Evolutionary conservation across 306 rosid genomes (phyloP).

Genomic region (Hylodesmum podocarpum): DNA sequence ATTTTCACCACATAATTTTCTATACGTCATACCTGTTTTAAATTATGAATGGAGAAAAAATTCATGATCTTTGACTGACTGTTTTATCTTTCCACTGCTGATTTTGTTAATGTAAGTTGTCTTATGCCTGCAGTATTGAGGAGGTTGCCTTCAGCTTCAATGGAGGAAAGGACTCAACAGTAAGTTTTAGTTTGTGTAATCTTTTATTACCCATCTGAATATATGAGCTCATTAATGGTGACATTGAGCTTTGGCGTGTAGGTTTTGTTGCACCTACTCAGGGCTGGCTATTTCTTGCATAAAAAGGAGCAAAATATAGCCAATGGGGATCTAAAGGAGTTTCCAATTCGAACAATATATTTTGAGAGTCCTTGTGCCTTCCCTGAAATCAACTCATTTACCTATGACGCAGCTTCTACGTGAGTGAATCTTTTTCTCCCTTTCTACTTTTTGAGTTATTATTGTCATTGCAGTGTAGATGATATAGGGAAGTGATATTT

Average conservation of each 20-base stretch:
- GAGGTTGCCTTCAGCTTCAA: conserved; percentile 97
- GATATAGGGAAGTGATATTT: not conserved
- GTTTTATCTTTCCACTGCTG: not conserved
- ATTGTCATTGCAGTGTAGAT: conserved; percentile 17
- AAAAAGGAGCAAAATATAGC: conserved; percentile 58
- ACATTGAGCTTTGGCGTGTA: conserved; percentile 42
- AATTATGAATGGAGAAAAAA: not conserved
- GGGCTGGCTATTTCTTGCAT: conserved; percentile 91
- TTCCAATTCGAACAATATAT: conserved; percentile 86
- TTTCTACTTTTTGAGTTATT: conserved; percentile 5
- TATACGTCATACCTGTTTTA: not conserved
- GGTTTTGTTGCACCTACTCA: conserved; percentile 91
- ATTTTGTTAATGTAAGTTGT: conserved; percentile 21
- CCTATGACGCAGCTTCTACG: conserved; percentile 70
- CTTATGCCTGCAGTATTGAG: conserved; percentile 58
- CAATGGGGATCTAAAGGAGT: conserved; percentile 53
- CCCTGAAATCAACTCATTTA: conserved; percentile 83
- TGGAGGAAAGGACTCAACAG: conserved; percentile 98
- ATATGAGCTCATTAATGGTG: conserved; percentile 21
- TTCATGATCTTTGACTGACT: not conserved
- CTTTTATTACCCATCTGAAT: conserved; percentile 20
- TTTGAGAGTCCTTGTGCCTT: conserved; percentile 81
- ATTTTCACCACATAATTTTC: conserved; percentile 7
- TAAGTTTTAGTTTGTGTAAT: conserved; percentile 45
- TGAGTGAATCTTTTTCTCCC: conserved; percentile 47